Evolutionary conservation across 2,329 filamentous ascomycete genomes (phyloP), one percentile per base, ranked within the genome.

Genomic region (Ceratocystis papillata): DNA sequence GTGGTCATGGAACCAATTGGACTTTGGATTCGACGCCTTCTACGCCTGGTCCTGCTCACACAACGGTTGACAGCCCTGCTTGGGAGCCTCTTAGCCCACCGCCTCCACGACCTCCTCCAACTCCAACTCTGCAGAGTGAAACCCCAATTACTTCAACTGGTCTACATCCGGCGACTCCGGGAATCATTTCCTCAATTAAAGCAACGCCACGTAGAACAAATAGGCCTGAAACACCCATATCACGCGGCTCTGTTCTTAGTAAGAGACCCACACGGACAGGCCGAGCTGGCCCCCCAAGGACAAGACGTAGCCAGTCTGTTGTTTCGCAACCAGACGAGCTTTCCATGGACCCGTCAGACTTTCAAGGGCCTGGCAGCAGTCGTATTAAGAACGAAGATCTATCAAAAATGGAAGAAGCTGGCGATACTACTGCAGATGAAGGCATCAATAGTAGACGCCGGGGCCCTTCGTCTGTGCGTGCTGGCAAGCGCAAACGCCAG

Each of bases 351-450:
- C 73, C 75, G 46, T 74, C 76, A 57, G 74, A 74, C 57, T 67
- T 73, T 5, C 67, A 68, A 60, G 61, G 37, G 20, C 22, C 28
- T 30, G 44, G 45, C 10, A 72, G 73, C 20, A 73, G 74, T n/a
- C 77, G 73, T 64, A 79, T 87, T 65, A 87, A 87, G 76, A 76
- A 84, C 67, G 84, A 87, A 72, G 81, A 77, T 50, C 76, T 83
- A 3, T 83, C 84, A 1, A 77, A 78, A 5, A 74, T 79, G 2
- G 81, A 84, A 61, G 83, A 86, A 65, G 75, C 78, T 4, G 80
- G 79, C 20, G 82, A 84, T 67, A 82, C 79, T 1, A 81, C 79
- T 1, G 78, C 79, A 4, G 82, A 84, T 67, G 82, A 86, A 71
- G 79, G 78, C 65, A 74, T 76, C 4, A 73, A 75, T 20, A 75